These are phyloP conservation scores for Claviceps purpurea DNA, from an alignment of 2,329 filamentous ascomycete species.

Conservation along the genomic window DNA sequence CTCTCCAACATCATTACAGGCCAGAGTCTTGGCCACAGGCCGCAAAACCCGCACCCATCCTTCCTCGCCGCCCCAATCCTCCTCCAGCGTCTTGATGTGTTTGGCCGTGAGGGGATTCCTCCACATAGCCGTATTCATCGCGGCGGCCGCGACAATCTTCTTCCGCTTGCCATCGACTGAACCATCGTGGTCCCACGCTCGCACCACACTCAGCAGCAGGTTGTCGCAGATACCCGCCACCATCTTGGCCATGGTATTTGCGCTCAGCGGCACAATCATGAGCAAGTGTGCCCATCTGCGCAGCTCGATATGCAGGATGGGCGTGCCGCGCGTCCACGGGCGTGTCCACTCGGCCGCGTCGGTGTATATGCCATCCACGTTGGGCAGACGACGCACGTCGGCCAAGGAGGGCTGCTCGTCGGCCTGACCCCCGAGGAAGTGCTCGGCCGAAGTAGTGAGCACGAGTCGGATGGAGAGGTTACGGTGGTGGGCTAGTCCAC, in stretches of 20 bases:
- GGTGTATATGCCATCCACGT: conserved; percentile 68
- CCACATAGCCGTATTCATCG: conserved; percentile 92
- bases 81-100: conserved; percentile 55
- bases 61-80: conserved; percentile 54
- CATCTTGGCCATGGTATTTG: conserved; percentile 79
- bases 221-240: conserved; percentile 65
- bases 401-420: conserved; percentile 60
- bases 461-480: conserved; percentile 73
- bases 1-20: conserved; percentile 71
- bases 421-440: conserved; percentile 66
- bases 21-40: conserved; percentile 64
- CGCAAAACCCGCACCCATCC: conserved; percentile 51
- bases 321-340: conserved; percentile 65
- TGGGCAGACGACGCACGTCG: conserved; percentile 44
- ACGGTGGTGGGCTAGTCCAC: conserved; percentile 35
- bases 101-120: conserved; percentile 64
- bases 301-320: conserved; percentile 83
- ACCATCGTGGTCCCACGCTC: conserved; percentile 78
- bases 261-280: conserved; percentile 67
- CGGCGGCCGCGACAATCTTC: conserved; percentile 64
- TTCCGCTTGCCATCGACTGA: conserved; percentile 37
- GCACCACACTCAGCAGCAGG: conserved; percentile 57
- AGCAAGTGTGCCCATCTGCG: conserved; percentile 66
- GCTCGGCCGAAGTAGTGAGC: conserved; percentile 57
- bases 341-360: conserved; percentile 77